A percentile compares a stretch with the other conserved stretches of the same genome.
Evolutionary conservation across 305 asterid species (phyloP).

Genomic region (Rubia tinctorum): DNA sequence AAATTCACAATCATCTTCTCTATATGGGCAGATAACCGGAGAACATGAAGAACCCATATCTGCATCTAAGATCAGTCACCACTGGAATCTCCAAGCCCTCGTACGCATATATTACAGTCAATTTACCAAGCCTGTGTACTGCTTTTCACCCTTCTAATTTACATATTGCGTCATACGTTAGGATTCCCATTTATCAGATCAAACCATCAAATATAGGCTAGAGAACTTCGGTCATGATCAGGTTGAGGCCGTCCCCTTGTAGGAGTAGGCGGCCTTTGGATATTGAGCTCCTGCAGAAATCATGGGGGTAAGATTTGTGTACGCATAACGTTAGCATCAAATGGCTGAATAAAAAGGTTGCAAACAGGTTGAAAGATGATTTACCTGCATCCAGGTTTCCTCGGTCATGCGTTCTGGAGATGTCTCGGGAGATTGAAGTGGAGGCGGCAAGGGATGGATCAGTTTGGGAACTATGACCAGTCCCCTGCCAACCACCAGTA

Average conservation of each 20-base stretch:
- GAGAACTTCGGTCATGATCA: conserved; percentile 84
- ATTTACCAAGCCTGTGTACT: not conserved
- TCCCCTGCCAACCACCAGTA: conserved; percentile 92
- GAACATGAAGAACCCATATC: not conserved
- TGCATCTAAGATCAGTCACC: not conserved
- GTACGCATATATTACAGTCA: not conserved
- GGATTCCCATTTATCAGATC: not conserved
- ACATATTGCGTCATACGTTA: not conserved
- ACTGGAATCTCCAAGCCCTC: not conserved
- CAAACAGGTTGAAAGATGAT: not conserved
- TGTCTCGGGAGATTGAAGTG: conserved; percentile 85
- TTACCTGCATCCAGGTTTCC: conserved; percentile 99
- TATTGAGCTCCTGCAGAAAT: conserved; percentile 75
- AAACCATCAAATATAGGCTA: conserved; percentile 65
- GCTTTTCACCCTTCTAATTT: not conserved
- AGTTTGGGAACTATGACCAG: conserved; percentile 86
- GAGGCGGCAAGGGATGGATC: conserved; percentile 98
- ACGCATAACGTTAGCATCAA: too few species aligned
- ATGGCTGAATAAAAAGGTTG: too few species aligned
- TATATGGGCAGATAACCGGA: not conserved
- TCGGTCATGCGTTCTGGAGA: conserved; percentile 84
- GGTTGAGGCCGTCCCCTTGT: conserved; percentile 99
- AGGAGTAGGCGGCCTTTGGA: conserved; percentile 98
- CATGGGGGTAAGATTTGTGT: not conserved
- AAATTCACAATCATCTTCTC: conserved; percentile 9